These are phyloP conservation scores for Cladosporium phlei DNA, from an alignment of 2,329 filamentous ascomycete genomes.

Conservation along the genomic window DNA sequence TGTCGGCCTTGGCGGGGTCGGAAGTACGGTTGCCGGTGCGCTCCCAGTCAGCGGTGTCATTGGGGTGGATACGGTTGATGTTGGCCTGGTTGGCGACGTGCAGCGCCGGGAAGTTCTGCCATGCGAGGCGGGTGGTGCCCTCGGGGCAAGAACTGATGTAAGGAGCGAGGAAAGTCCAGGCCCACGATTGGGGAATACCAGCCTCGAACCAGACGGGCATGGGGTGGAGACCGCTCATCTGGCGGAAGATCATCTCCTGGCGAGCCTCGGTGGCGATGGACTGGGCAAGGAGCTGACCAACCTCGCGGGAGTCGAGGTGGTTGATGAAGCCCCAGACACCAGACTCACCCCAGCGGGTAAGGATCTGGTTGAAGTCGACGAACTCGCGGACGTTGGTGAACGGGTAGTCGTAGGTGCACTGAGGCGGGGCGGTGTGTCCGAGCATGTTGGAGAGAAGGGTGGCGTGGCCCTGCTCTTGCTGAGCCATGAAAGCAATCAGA, in stretches of 20 bases:
- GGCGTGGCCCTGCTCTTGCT: conserved; percentile 73
- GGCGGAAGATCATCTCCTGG: conserved; percentile 80
- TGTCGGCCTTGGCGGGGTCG: conserved; percentile 48
- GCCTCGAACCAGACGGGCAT: conserved; percentile 80
- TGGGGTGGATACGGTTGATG: conserved; percentile 61
- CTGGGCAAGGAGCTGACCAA: conserved; percentile 67
- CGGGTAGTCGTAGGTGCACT: conserved; percentile 80
- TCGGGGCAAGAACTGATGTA: conserved; percentile 73
- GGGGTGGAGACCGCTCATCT: conserved; percentile 73
- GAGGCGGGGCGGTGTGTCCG: conserved; percentile 62
- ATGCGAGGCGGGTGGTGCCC: conserved; percentile 68
- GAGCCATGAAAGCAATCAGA: conserved; percentile 69
- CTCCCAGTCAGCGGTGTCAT: conserved; percentile 58
- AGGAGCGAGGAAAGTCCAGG: conserved; percentile 74
- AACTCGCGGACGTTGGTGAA: conserved; percentile 69
- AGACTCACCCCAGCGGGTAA: conserved; percentile 76
- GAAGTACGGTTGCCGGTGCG: conserved; percentile 57
- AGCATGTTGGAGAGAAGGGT: conserved; percentile 75
- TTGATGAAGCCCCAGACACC: conserved; percentile 77
- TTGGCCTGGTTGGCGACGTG: conserved; percentile 73
- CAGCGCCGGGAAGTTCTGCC: conserved; percentile 78
- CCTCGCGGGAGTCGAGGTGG: conserved; percentile 71
- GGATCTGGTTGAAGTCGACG: conserved; percentile 77
- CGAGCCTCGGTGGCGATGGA: conserved; percentile 74
- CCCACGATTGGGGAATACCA: conserved; percentile 78